Percentiles rank a stretch among this genome's conserved stretches.
Evolutionary conservation across 495 filamentous ascomycete genomes (phyloP).

Genomic region (Penicillium diatomitis): DNA sequence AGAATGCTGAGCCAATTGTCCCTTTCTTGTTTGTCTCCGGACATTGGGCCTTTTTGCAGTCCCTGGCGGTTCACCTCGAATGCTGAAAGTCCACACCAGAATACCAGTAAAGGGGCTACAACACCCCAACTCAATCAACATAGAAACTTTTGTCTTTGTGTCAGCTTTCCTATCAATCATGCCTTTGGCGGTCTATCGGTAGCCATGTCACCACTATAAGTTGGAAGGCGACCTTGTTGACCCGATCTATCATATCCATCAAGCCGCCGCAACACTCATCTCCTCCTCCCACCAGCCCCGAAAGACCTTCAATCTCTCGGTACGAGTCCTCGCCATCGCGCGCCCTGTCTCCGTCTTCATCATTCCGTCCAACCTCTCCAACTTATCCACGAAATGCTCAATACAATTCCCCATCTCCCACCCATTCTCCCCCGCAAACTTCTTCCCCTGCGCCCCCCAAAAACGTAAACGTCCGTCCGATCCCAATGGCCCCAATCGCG

Average conservation of each 20-base stretch:
- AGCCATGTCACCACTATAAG: too few relatives aligned
- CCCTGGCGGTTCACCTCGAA: background rate
- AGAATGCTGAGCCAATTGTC: too few relatives aligned
- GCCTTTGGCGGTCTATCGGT: too few relatives aligned
- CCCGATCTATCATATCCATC: background rate
- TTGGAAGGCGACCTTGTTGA: too few relatives aligned
- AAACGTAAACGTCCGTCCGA: conserved; percentile 71
- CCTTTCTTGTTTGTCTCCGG: too few relatives aligned
- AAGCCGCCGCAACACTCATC: conserved; percentile 16
- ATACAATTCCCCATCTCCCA: conserved; percentile 55
- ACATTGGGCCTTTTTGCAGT: background rate
- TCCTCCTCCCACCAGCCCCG: conserved; percentile 68
- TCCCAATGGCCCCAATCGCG: conserved; percentile 77
- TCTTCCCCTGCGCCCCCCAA: conserved; percentile 50
- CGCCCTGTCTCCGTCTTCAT: conserved; percentile 76
- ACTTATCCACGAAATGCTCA: conserved; percentile 72
- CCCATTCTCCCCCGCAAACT: conserved; percentile 16
- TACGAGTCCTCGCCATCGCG: conserved; percentile 54
- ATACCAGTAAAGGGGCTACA: background rate
- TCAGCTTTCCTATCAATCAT: background rate
- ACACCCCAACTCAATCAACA: conserved; percentile 1
- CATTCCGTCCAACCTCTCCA: conserved; percentile 61
- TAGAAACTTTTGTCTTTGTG: background rate
- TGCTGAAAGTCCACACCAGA: too few relatives aligned
- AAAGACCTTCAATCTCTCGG: conserved; percentile 54